A percentile compares a stretch with the other conserved stretches of the same genome.
phyloP scores from a whole-genome alignment of 495 filamentous ascomycete genomes.

The Durotheca rogersii region DNA sequence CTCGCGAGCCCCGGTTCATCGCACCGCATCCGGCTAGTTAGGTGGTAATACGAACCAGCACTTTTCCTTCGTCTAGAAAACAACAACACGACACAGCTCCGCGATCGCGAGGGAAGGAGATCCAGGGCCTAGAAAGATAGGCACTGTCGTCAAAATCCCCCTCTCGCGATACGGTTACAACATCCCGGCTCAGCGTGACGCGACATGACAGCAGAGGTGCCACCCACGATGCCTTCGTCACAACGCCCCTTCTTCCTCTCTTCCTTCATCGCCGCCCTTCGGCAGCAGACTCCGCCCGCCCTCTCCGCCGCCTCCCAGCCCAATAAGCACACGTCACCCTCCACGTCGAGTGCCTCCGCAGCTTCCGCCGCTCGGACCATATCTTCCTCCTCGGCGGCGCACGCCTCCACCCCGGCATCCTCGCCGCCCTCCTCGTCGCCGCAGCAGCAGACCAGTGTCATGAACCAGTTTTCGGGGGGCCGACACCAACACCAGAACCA shows the following conservation, averaged over 20 bases:
- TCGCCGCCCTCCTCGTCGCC: conserved; percentile 34
- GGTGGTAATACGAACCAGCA: no score
- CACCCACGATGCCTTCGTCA: conserved; percentile 61
- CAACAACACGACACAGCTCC: no score
- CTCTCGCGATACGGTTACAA: no score
- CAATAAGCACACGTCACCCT: conserved; percentile 44
- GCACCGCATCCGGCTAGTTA: no score
- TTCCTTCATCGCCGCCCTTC: conserved; percentile 84
- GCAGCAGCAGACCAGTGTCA: conserved; percentile 40
- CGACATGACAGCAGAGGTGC: no score
- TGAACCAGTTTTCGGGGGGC: conserved; percentile 46
- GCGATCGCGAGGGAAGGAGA: no score
- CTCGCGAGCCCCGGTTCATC: no score
- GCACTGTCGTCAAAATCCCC: no score
- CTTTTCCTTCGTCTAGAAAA: no score
- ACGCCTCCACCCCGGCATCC: conserved; percentile 22
- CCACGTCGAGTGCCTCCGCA: conserved; percentile 25
- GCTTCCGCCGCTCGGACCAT: conserved; percentile 44
- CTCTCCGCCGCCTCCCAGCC: conserved; percentile 42
- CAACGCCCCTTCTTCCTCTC: conserved; percentile 80
- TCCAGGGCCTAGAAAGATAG: no score
- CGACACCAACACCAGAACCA: conserved; percentile 43
- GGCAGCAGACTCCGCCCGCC: conserved; percentile 46
- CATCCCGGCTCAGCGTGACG: no score
- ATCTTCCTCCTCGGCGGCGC: conserved; percentile 43